phyloP scores from a whole-genome alignment of 306 rosid genomes.

The Betula pendula region DNA sequence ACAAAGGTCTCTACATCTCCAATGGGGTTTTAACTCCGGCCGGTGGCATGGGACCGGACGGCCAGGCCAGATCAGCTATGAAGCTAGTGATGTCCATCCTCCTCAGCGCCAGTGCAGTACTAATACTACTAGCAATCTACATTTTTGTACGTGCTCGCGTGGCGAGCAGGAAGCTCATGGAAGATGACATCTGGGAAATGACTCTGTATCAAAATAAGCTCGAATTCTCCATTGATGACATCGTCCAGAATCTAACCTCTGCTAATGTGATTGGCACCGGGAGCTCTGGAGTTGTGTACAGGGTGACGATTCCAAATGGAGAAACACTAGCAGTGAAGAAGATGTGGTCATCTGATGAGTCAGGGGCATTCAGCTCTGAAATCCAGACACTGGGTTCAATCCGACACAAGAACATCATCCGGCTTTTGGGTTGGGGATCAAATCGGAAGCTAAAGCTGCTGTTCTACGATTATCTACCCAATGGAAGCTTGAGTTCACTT shows the following conservation, averaged over 20 bases:
- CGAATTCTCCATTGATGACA: constrained; percentile 57
- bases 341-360: constrained; percentile 74
- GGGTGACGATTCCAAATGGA: constrained; percentile 54
- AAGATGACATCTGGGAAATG: constrained; percentile 65
- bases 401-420: constrained; percentile 67
- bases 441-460: constrained; percentile 57
- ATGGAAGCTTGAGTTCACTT: constrained; percentile 82
- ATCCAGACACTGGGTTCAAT: constrained; percentile 58
- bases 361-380: constrained; percentile 62
- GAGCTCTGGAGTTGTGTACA: constrained; percentile 81
- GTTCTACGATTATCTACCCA: constrained; percentile 76
- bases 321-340: constrained; percentile 69
- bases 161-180: constrained; percentile 35
- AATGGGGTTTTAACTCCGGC: constrained; percentile 38
- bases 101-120: constrained; percentile 45
- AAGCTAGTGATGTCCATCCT: constrained; percentile 52
- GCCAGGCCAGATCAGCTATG: constrained; percentile 36
- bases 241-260: constrained; percentile 57
- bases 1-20: constrained; percentile 65
- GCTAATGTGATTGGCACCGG: constrained; percentile 77
- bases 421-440: constrained; percentile 72
- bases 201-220: constrained; percentile 71
- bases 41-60: constrained; percentile 26
- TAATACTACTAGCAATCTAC: constrained; percentile 54
- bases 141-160: constrained; percentile 42